Evolutionary conservation across 345 rosid species (phyloP).

Genomic region (Schrenkiella parvula): DNA sequence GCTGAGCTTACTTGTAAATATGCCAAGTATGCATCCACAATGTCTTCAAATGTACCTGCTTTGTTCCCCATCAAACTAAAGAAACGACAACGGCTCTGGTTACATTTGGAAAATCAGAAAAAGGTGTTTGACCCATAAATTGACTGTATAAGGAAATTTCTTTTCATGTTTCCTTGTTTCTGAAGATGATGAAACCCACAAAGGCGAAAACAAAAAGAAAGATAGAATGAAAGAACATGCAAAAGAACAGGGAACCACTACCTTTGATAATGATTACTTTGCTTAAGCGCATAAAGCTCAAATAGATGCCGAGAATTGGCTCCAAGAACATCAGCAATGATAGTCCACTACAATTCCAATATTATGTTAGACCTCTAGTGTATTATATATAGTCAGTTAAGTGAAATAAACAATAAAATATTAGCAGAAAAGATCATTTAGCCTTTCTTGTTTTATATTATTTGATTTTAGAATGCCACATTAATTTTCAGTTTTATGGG

Average conservation of each 20-base stretch:
- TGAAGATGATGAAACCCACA: background rate
- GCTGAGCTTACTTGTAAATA: slow-evolving; percentile 65
- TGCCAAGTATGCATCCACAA: slow-evolving; percentile 85
- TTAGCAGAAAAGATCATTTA: background rate
- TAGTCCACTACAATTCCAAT: slow-evolving; percentile 59
- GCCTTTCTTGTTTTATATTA: background rate
- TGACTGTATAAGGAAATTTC: background rate
- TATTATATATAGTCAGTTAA: background rate
- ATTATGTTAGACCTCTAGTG: slow-evolving; percentile 14
- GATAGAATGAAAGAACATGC: background rate
- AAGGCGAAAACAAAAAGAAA: background rate
- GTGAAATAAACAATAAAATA: background rate
- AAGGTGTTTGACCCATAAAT: background rate
- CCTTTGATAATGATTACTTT: slow-evolving; percentile 71
- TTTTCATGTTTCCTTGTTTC: background rate
- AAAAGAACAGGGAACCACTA: slow-evolving; percentile 32
- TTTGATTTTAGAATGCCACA: slow-evolving; percentile 1
- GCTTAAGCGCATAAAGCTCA: slow-evolving; percentile 94
- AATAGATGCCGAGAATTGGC: slow-evolving; percentile 86
- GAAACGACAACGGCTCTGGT: slow-evolving; percentile 10
- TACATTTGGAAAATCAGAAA: background rate
- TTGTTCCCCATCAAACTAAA: slow-evolving; percentile 65
- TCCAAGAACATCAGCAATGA: slow-evolving; percentile 86
- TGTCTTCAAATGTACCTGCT: slow-evolving; percentile 75
- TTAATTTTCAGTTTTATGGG: background rate